Base-by-base conservation (phyloP, 148 eudicot genomes). In the Chenopodium berlandieri region DNA sequence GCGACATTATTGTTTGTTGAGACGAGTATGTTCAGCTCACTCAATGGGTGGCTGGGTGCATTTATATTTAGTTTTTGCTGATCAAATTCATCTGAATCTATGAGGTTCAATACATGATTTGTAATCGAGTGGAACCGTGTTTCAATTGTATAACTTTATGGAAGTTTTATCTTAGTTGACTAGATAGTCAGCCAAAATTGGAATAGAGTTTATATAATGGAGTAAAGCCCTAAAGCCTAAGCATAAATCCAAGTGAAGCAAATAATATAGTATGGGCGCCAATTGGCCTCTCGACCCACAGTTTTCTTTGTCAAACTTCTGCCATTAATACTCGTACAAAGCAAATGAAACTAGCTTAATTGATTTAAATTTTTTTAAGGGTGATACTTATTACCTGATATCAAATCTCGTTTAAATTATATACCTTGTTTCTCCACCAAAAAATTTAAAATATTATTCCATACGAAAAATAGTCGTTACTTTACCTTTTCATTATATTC, bases 1-100 rank as follows among this genome's bases (percentile, higher is more conserved):
- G 48, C 32, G 74, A 23, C 85, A 83, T 72, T 78, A 25, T 82
- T 71, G 52, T 10, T 82, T 6, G n/a, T 63, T 75, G 40, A n/a
- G 68, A 31, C 46, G 73, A 71, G 31, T n/a, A 10, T 27, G 13
- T 46, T 54, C 4, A 2, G 22, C 60, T 54, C 83, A 63, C 31
- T 46, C 2, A 62, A 80, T 80, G 32, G 32, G 30, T 27, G 30
- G 30, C 30, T 27, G 30, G 30, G n/a, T 46, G 52, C 46, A 37
- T 64, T 14, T 75, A 58, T 75, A 17, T 12, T 20, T 9, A 13
- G n/a, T 2, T 12, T 16, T 13, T 73, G 4, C 56, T 19, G 23
- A 62, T 62, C n/a, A 62, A 62, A 20, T 22, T 22, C 2, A 13
- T 54, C 4, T 54, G 60, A 67, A 27, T 27, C 16, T 13, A 67